A percentile compares a stretch with the other conserved stretches of the same genome.
Conservation (phyloP, 495 filamentous ascomycete genomes). For the Astrothelium subdiscretum region DNA sequence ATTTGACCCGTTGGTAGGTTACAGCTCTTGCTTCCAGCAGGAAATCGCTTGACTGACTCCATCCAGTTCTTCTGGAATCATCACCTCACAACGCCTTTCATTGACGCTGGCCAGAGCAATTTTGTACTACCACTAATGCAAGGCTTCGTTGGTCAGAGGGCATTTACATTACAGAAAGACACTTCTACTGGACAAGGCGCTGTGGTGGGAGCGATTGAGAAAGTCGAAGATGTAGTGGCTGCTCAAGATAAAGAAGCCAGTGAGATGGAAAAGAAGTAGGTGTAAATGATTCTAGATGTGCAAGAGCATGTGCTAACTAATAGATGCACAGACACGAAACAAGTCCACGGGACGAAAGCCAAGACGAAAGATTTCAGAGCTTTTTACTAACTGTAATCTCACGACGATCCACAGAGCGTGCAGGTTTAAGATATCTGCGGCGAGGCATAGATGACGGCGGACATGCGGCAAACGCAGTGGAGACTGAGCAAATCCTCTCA, state of each 20-base stretch:
- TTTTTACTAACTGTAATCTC: slow-evolving; percentile 83
- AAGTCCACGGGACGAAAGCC: neutral
- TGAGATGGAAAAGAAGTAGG: slow-evolving; percentile 6
- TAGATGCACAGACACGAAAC: neutral
- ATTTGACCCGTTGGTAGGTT: slow-evolving; percentile 60
- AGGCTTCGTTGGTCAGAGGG: slow-evolving; percentile 83
- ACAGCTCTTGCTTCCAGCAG: neutral
- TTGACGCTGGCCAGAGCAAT: slow-evolving; percentile 49
- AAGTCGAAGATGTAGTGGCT: slow-evolving; percentile 11
- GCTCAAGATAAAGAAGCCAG: slow-evolving; percentile 1
- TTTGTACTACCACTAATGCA: slow-evolving; percentile 80
- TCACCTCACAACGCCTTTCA: slow-evolving; percentile 61
- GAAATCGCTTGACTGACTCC: neutral
- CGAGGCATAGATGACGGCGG: slow-evolving; percentile 83
- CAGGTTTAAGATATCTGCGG: slow-evolving; percentile 83
- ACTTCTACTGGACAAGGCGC: slow-evolving; percentile 14
- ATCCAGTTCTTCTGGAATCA: slow-evolving; percentile 81
- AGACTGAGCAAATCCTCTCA: slow-evolving; percentile 87
- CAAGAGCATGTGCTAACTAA: neutral
- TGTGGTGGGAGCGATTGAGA: slow-evolving; percentile 17
- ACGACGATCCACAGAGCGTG: slow-evolving; percentile 66
- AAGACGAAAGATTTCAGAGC: neutral
- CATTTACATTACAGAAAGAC: slow-evolving; percentile 51
- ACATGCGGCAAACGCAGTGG: slow-evolving; percentile 78
- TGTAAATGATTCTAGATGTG: neutral